Base-by-base conservation (phyloP, 2,329 filamentous ascomycete genomes). In the Simplicillium aogashimaense region DNA sequence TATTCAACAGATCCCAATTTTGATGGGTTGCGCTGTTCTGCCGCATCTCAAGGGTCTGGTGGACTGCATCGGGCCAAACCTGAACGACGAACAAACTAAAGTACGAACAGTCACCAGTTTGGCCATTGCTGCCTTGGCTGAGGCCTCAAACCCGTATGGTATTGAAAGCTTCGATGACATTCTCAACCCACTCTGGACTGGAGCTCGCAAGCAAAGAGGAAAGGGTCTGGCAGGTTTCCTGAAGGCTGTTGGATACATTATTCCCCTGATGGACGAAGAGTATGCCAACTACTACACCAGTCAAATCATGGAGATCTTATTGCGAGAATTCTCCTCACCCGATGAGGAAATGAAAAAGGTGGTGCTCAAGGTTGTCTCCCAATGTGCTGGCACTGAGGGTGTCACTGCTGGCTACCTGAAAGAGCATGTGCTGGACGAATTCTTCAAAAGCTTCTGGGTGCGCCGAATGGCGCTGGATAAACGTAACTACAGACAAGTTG, bases 281-380 rank as follows among this genome's bases (percentile, higher is more conserved):
- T 97, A 95, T 60, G 90, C 92, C 63, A 97, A 95, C 59, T 98
- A 98, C 66, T 98, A 98, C 57, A 97, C 92, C 8, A 86, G 81
- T 50, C 89, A 98, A 61, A 95, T 98, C 54, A 97, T 98, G 90
- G 92, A 97, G 61, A 97, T 97, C 53, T 69, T 98, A 12, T 77
- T 97, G 25, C 81, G 92, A 53, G 92, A 98, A 58, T 98, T 98
- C 55, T 85, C 88, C 7, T 95, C 90, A 1, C 92, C 92, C 0
- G 92, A 98, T 50, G 92, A 98, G 62, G 92, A 98, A 63, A 98
- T 98, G 92, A 98, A 97, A 67, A 98, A 98, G 68, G 92, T 98
- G 1, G 92, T 98, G 7, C 69, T 98, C 43, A 97, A 97, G 64
- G 92, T 98, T 20, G 81, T 98, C 13, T 95, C 89, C 14, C 92